phyloP scores from a whole-genome alignment of 306 rosid species.

The Vachellia collinsii region DNA sequence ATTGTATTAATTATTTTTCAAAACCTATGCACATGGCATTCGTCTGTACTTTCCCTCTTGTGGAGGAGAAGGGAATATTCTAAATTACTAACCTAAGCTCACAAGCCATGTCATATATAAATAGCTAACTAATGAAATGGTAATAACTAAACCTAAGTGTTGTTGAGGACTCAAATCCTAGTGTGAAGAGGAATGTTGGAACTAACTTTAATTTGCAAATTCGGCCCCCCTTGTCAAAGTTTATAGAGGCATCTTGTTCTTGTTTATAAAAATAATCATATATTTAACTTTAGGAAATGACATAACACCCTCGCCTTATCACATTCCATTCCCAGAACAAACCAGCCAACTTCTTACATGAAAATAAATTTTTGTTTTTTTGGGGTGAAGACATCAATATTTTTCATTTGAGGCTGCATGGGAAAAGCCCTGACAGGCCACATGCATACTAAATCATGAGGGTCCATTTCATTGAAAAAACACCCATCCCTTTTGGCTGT shows the following conservation, averaged over 20 bases:
- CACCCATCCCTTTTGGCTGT: constrained; percentile 45
- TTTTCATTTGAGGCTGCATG: constrained; percentile 44
- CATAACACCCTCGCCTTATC: constrained; percentile 57
- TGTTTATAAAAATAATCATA: constrained; percentile 9
- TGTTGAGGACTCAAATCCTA: neutral
- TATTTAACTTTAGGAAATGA: constrained; percentile 44
- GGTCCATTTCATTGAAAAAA: constrained; percentile 50
- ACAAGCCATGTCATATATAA: neutral
- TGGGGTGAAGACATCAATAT: constrained; percentile 28
- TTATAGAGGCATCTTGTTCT: neutral
- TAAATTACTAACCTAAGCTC: neutral
- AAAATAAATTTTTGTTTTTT: neutral
- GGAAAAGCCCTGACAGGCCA: constrained; percentile 59
- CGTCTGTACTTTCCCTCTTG: neutral
- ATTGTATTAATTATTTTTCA: neutral
- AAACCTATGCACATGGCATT: constrained; percentile 1
- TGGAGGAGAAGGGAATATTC: neutral
- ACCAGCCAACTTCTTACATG: constrained; percentile 24
- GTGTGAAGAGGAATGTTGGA: neutral
- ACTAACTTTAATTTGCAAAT: neutral
- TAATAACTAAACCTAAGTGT: neutral
- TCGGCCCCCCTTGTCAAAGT: neutral
- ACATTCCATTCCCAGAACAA: constrained; percentile 61
- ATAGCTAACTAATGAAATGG: neutral
- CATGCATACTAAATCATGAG: constrained; percentile 50